Conservation (phyloP, 2,329 filamentous ascomycete genomes). For the Tolypocladium pustulatum region DNA sequence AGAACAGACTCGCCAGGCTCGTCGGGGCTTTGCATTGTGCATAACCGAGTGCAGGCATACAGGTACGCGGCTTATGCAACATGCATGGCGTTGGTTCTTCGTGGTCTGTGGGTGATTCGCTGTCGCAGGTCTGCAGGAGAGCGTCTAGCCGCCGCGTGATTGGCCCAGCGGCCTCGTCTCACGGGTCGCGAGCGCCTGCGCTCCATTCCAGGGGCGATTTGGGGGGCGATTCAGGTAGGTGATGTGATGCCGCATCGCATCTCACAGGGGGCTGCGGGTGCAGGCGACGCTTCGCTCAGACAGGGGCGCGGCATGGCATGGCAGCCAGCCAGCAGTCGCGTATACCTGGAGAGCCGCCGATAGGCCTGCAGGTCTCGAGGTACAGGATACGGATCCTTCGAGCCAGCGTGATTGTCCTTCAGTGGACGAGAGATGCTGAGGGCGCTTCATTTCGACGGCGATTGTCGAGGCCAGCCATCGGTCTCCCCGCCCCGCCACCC, state of each 20-base stretch:
- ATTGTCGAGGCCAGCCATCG: neutral
- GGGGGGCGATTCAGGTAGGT: neutral
- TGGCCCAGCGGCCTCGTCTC: neutral
- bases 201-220: neutral
- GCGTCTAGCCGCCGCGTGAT: neutral
- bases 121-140: neutral
- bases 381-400: neutral
- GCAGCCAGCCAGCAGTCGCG: neutral
- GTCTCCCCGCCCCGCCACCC: neutral
- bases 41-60: neutral
- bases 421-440: neutral
- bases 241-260: neutral
- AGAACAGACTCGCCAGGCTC: neutral
- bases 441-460: neutral
- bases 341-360: neutral
- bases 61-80: neutral
- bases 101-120: neutral
- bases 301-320: neutral
- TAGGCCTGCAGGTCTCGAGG: neutral
- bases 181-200: neutral
- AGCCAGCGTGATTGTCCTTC: neutral
- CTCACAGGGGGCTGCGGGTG: slow-evolving; percentile 1
- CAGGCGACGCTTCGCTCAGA: neutral
- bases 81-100: neutral
- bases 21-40: neutral